phyloP scores from a whole-genome alignment of 371 early-diverging fungal species.

The Mortierella sp. region DNA sequence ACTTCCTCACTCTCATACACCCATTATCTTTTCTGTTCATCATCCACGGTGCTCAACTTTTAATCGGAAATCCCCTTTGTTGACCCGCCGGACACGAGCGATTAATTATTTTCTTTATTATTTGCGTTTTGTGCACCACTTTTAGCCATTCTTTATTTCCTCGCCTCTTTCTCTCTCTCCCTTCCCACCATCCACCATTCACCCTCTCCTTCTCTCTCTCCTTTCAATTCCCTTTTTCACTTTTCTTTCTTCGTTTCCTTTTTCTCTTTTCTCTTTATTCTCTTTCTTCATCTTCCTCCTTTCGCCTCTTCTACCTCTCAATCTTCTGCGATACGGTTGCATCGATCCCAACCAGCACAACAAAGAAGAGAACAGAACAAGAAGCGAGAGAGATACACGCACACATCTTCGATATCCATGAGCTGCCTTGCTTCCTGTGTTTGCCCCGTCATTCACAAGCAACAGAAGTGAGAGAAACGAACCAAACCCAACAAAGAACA shows the following conservation, averaged over 20 bases:
- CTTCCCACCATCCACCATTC: neutral
- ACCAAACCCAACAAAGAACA: neutral
- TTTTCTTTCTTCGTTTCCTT: neutral
- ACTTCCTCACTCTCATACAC: slow-evolving; percentile 5
- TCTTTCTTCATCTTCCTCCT: neutral
- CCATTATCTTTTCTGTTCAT: neutral
- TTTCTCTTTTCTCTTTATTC: neutral
- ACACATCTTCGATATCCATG: slow-evolving; percentile 18
- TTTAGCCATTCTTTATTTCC: neutral
- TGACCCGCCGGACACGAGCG: neutral
- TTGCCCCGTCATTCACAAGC: slow-evolving; percentile 7
- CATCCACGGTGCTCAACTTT: neutral
- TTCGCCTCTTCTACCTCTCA: neutral
- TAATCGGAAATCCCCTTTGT: neutral
- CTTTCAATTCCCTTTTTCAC: neutral
- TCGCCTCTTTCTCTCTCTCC: neutral
- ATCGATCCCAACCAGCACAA: neutral
- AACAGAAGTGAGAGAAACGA: slow-evolving; percentile 12
- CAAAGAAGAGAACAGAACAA: neutral
- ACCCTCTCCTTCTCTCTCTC: neutral
- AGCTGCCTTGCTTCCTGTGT: slow-evolving; percentile 7
- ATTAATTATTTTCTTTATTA: neutral
- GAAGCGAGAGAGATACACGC: neutral
- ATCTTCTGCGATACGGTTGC: slow-evolving; percentile 4
- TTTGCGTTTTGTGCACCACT: neutral